Conservation (phyloP, 768 basidiomycete genomes). For the Pluteus cervinus region DNA sequence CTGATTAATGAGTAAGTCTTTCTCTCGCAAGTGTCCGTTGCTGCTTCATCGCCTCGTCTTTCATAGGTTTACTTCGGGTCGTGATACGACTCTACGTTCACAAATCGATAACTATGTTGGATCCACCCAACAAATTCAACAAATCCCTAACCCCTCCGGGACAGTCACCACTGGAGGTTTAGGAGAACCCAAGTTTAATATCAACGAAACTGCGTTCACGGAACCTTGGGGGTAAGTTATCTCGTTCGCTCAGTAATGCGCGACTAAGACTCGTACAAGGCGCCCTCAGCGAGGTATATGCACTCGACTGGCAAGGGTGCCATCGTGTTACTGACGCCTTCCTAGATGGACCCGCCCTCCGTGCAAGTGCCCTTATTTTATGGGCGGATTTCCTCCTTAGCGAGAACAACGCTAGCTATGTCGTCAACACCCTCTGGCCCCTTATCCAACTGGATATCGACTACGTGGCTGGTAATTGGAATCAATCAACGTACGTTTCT, state of each 20-base stretch:
- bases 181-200: constrained; percentile 69
- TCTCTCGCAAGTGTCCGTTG: background rate
- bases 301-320: background rate
- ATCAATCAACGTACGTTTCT: constrained; percentile 45
- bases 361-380: constrained; percentile 59
- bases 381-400: constrained; percentile 59
- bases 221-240: constrained; percentile 36
- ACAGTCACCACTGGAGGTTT: constrained; percentile 54
- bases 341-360: constrained; percentile 67
- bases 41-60: background rate
- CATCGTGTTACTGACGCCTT: background rate
- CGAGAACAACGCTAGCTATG: constrained; percentile 40
- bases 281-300: constrained; percentile 55
- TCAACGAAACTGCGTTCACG: constrained; percentile 57
- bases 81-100: constrained; percentile 40
- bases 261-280: constrained; percentile 9
- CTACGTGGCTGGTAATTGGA: constrained; percentile 69
- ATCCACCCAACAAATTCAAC: constrained; percentile 49
- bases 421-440: constrained; percentile 55
- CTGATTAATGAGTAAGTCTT: constrained; percentile 34
- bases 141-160: constrained; percentile 63
- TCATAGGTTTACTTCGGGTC: constrained; percentile 33
- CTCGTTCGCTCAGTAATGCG: background rate
- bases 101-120: constrained; percentile 51
- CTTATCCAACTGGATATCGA: constrained; percentile 68